phyloP scores from a whole-genome alignment of 495 filamentous ascomycete species.

The Xylaria palmicola region DNA sequence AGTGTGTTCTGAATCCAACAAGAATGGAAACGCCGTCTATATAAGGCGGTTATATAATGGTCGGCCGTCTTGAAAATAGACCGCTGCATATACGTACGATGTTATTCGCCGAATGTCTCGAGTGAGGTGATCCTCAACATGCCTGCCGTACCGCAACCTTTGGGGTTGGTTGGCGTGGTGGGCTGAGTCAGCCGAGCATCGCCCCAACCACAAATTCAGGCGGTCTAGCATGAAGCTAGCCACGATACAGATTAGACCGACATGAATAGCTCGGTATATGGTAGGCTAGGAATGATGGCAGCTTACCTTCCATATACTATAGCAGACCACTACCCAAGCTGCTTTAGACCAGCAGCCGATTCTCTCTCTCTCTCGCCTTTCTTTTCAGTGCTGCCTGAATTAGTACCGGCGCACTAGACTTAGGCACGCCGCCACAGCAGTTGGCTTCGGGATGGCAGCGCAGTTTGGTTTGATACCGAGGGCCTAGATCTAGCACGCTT shows the following conservation, averaged over 20 bases:
- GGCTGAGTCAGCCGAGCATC: conserved; percentile 1
- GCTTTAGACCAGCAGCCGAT: not conserved
- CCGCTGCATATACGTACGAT: too few species aligned
- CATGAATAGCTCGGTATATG: not conserved
- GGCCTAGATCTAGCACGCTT: not conserved
- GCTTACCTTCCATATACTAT: not conserved
- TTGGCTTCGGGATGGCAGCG: not conserved
- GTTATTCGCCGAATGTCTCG: too few species aligned
- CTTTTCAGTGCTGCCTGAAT: not conserved
- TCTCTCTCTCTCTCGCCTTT: not conserved
- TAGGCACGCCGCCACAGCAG: not conserved
- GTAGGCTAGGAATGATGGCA: not conserved
- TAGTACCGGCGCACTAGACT: too few species aligned
- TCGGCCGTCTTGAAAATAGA: not conserved
- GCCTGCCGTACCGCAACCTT: too few species aligned
- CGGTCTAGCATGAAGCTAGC: too few species aligned
- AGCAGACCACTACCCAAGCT: too few species aligned
- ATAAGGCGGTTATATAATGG: too few species aligned
- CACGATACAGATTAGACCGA: too few species aligned
- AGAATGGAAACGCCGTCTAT: too few species aligned
- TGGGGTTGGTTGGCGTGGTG: too few species aligned
- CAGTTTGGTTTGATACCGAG: not conserved
- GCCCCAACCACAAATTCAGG: not conserved
- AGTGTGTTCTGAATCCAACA: too few species aligned
- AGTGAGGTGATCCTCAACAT: too few species aligned